A percentile compares a stretch with the other conserved stretches of the same genome.
These are phyloP conservation scores for Ambrosia hybrid DNA, from an alignment of 140 eudicot genomes.

Conservation along the genomic window DNA sequence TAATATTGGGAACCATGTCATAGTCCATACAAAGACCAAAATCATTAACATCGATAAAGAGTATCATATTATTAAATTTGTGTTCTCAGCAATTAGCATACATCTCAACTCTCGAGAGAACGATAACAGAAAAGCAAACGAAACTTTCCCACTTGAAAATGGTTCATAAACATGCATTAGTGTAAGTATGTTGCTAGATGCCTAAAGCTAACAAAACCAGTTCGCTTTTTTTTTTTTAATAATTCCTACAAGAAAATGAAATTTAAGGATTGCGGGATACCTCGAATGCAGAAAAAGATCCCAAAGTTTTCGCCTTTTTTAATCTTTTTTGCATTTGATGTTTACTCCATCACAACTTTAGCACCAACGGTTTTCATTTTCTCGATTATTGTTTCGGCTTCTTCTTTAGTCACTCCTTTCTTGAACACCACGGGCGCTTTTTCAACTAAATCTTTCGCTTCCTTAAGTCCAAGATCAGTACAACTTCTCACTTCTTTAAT, in stretches of 20 bases:
- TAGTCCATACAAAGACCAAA: background rate
- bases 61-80: slow-evolving; percentile 23
- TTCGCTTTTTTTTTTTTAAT: background rate
- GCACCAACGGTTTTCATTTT: slow-evolving; percentile 92
- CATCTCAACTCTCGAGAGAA: slow-evolving; percentile 17
- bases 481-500: slow-evolving; percentile 72
- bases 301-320: slow-evolving; percentile 9
- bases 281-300: slow-evolving; percentile 20
- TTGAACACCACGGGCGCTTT: slow-evolving; percentile 76
- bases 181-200: slow-evolving; percentile 21
- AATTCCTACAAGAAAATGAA: slow-evolving; percentile 15
- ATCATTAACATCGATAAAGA: slow-evolving; percentile 10
- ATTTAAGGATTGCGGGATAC: slow-evolving; percentile 3
- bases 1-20: no score
- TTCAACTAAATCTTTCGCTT: slow-evolving; percentile 85
- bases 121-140: slow-evolving; percentile 12
- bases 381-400: slow-evolving; percentile 76
- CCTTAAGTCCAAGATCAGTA: slow-evolving; percentile 84
- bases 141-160: slow-evolving; percentile 18
- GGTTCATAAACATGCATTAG: slow-evolving; percentile 24
- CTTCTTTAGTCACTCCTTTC: slow-evolving; percentile 82
- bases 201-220: slow-evolving; percentile 17
- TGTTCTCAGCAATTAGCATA: slow-evolving; percentile 21
- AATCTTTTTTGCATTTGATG: background rate
- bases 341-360: slow-evolving; percentile 73